Percentiles rank a stretch among this genome's conserved stretches.
Evolutionary conservation across 495 filamentous ascomycete species (phyloP).

Genomic region (Tuber borchii): DNA sequence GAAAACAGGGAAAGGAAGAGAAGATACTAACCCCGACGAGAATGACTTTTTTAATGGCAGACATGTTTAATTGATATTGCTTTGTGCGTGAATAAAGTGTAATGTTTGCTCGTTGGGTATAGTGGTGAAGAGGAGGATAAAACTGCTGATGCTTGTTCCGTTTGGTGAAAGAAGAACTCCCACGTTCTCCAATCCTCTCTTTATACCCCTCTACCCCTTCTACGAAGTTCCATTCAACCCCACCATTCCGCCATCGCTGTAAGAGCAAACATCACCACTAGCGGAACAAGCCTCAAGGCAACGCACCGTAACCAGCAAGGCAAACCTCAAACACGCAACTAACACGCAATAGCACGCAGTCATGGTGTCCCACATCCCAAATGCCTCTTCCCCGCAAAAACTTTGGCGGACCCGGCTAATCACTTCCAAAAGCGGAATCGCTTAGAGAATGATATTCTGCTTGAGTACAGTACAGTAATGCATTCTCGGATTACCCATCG

Average conservation of each 20-base stretch:
- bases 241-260: background rate
- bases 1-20: background rate
- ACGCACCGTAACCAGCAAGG: background rate
- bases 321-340: background rate
- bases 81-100: background rate
- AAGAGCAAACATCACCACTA: background rate
- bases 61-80: conserved; percentile 41
- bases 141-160: background rate
- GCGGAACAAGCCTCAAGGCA: background rate
- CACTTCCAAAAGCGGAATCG: background rate
- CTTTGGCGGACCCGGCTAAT: background rate
- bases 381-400: background rate
- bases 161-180: background rate
- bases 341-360: background rate
- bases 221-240: background rate
- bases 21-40: conserved; percentile 48
- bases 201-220: background rate
- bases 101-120: background rate
- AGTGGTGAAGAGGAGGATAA: background rate
- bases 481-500: background rate
- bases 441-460: background rate
- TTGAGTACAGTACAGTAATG: too few relatives aligned
- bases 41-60: conserved; percentile 50
- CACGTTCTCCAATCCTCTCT: background rate
- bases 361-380: background rate